Evolutionary conservation across 169 alveolate genomes (phyloP).

Genomic region (Eimeria sp.): DNA sequence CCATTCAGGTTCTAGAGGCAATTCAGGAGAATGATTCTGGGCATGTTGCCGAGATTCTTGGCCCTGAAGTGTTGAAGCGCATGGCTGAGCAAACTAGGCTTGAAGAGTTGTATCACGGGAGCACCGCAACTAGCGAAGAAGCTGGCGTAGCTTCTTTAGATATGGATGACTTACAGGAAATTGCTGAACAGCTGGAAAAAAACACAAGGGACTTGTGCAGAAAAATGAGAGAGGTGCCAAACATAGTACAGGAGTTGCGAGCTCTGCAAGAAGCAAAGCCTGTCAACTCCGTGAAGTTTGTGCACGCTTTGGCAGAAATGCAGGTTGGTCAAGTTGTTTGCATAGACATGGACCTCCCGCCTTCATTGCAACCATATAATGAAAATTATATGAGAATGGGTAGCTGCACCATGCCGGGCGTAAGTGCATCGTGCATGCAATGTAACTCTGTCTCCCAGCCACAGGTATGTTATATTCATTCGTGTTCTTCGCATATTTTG

Average conservation of each 20-base stretch:
- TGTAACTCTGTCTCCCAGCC: too few relatives aligned
- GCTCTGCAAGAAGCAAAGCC: slow-evolving; percentile 73
- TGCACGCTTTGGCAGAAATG: slow-evolving; percentile 79
- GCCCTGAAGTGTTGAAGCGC: slow-evolving; percentile 71
- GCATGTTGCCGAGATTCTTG: slow-evolving; percentile 54
- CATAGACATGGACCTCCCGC: not conserved
- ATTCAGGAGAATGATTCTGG: slow-evolving; percentile 77
- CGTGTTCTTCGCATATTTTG: not conserved
- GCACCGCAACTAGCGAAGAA: slow-evolving; percentile 44
- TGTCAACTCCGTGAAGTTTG: slow-evolving; percentile 64
- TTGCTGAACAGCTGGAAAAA: slow-evolving; percentile 71
- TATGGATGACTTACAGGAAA: slow-evolving; percentile 76
- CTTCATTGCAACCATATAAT: not conserved
- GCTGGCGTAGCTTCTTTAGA: slow-evolving; percentile 50
- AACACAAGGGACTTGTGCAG: slow-evolving; percentile 79
- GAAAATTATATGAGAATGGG: not conserved
- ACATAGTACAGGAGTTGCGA: slow-evolving; percentile 79
- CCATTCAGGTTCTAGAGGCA: slow-evolving; percentile 73
- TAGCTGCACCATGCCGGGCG: not conserved
- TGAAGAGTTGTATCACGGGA: slow-evolving; percentile 75
- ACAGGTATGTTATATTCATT: too few relatives aligned
- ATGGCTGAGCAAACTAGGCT: slow-evolving; percentile 76
- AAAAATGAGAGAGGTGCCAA: slow-evolving; percentile 71
- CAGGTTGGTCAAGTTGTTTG: slow-evolving; percentile 46
- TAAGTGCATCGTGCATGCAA: not conserved